Evolutionary conservation across 2,329 filamentous ascomycete genomes (phyloP).

Genomic region (Cladophialophora yegresii): DNA sequence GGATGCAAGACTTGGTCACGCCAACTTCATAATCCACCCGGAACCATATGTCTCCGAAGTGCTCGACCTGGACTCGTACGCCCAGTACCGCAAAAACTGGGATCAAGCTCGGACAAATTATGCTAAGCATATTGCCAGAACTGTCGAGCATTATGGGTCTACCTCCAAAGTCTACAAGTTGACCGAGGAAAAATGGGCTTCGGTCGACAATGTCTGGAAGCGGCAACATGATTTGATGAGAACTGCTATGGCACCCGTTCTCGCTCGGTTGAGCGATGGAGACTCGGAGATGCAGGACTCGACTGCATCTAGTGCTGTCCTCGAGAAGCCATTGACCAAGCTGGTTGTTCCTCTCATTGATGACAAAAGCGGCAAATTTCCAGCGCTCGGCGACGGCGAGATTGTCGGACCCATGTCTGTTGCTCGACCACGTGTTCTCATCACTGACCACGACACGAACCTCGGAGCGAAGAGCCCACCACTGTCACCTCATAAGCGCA

Average conservation of each 20-base stretch:
- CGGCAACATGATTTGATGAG: slow-evolving; percentile 67
- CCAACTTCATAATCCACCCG: slow-evolving; percentile 86
- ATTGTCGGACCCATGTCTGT: slow-evolving; percentile 89
- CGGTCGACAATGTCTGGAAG: slow-evolving; percentile 75
- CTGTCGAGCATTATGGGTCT: slow-evolving; percentile 83
- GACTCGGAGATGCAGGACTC: slow-evolving; percentile 33
- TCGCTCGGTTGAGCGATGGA: slow-evolving; percentile 44
- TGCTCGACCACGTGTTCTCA: slow-evolving; percentile 38
- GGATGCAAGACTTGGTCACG: slow-evolving; percentile 83
- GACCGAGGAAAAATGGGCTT: slow-evolving; percentile 85
- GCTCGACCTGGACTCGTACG: slow-evolving; percentile 62
- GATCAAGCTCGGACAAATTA: slow-evolving; percentile 80
- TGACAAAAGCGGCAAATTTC: slow-evolving; percentile 72
- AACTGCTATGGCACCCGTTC: slow-evolving; percentile 49
- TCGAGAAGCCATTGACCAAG: slow-evolving; percentile 48
- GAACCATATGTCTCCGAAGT: slow-evolving; percentile 72
- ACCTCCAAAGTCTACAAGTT: slow-evolving; percentile 86
- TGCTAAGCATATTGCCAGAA: slow-evolving; percentile 83
- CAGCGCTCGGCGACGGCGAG: slow-evolving; percentile 82
- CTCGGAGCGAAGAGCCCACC: slow-evolving; percentile 48
- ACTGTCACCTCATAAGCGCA: slow-evolving; percentile 47
- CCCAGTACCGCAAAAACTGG: slow-evolving; percentile 75
- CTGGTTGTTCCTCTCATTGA: slow-evolving; percentile 55
- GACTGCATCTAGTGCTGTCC: slow-evolving; percentile 29
- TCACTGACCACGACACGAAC: slow-evolving; percentile 33